Evolutionary conservation across 208 protist species (phyloP), one percentile per base, ranked within the genome.

Genomic region (Wallacemonas rigidus): DNA sequence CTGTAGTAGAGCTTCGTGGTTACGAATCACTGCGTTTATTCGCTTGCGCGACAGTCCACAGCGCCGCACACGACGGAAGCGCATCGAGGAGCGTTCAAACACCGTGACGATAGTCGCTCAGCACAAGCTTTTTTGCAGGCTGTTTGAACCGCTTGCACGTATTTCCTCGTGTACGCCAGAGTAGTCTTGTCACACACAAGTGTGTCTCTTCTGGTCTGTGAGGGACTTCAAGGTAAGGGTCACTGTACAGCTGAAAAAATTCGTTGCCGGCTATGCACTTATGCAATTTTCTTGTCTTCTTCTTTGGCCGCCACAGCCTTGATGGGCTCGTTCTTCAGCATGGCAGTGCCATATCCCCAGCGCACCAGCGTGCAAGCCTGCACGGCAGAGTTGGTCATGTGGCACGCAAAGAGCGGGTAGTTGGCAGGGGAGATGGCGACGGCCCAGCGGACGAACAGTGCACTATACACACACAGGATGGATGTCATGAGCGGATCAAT

Each of bases 401-500:
- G 92, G 71, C 92, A 97, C 38, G 87, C 64, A 60, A 86, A 95
- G 1, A 97, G 80, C 3, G 92, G 90, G 58, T 95, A 97, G 72
- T 97, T 97, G 1, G 89, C 86, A 4, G 92, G 92, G 4, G 82
- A 79, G 67, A 97, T 92, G 50, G 90, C 83, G 43, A 97, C 79
- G 2, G 92, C 74, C 92, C 92, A 97, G 12, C 92, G 84, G 50
- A 94, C 71, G 73, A 97, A 97, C 2, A 97, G 54, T 38, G 81
- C 58, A 67, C 90, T 95, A 77, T 97, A 97, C 2, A 84, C 57
- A 57, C 75, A 85, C 15, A 97, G 83, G 57, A 94, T 62, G 15
- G 64, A 70, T 38, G 92, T 94, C 92, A 97, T 95, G 3, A 86
- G 43, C 17, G 89, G 87, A 68, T 97, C 87, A 50, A 97, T 94